A percentile compares a stretch with the other conserved stretches of the same genome.
These are phyloP conservation scores for Cryptosporidium xiaoi DNA, from an alignment of 169 alveolate species.

Conservation along the genomic window DNA sequence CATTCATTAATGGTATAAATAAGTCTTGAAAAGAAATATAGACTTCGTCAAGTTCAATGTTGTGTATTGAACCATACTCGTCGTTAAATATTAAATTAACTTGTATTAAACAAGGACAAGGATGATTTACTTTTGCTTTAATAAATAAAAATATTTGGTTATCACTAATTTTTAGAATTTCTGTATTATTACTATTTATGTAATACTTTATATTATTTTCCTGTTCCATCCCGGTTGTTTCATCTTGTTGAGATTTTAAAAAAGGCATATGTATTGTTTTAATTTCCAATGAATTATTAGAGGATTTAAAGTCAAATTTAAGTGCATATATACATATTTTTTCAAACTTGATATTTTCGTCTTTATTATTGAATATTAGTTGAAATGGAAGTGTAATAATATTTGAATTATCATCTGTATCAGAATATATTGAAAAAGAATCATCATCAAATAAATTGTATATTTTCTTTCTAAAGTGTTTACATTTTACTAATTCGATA, in stretches of 20 bases:
- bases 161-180: neutral
- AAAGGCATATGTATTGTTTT: slow-evolving; percentile 34
- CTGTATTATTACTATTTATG: neutral
- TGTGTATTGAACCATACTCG: slow-evolving; percentile 6
- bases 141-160: slow-evolving; percentile 10
- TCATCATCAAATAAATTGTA: slow-evolving; percentile 21
- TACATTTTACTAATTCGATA: neutral
- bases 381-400: slow-evolving; percentile 46
- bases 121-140: slow-evolving; percentile 29
- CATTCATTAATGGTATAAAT: slow-evolving; percentile 28
- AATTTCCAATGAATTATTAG: slow-evolving; percentile 16
- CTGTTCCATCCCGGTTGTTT: neutral
- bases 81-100: slow-evolving; percentile 30
- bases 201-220: neutral
- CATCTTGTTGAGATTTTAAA: slow-evolving; percentile 16
- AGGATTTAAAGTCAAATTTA: slow-evolving; percentile 21
- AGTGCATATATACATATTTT: slow-evolving; percentile 26
- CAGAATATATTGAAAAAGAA: slow-evolving; percentile 16
- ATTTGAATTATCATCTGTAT: neutral
- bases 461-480: slow-evolving; percentile 31
- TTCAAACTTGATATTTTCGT: neutral
- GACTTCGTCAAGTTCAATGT: slow-evolving; percentile 1
- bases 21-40: slow-evolving; percentile 45
- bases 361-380: slow-evolving; percentile 11
- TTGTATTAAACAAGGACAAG: slow-evolving; percentile 26